These are phyloP conservation scores for Coffea humblotiana DNA, from an alignment of 305 asterid species.

Conservation along the genomic window DNA sequence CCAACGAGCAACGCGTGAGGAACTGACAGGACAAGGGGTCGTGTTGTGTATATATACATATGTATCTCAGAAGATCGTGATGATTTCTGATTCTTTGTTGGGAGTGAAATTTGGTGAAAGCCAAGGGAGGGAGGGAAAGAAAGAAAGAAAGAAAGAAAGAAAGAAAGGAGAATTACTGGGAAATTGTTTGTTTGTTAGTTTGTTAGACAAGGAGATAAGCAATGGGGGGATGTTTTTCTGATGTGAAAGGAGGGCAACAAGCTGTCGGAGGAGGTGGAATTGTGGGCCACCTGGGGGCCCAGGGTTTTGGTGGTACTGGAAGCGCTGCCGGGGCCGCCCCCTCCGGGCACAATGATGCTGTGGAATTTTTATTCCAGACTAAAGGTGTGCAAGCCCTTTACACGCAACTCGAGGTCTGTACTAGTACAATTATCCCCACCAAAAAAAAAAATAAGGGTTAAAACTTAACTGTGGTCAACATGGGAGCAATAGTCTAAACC, in stretches of 20 bases:
- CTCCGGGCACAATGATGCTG: slow-evolving; percentile 56
- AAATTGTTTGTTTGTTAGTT: no score
- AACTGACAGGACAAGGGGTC: no score
- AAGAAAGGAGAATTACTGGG: not conserved
- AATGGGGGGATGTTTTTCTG: slow-evolving; percentile 33
- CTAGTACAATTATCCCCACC: no score
- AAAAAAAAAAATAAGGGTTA: no score
- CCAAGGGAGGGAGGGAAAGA: not conserved
- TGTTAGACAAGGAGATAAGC: not conserved
- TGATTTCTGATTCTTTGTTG: no score
- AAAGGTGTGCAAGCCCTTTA: slow-evolving; percentile 54
- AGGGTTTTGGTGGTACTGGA: slow-evolving; percentile 7
- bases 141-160: no score
- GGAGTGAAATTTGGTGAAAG: no score
- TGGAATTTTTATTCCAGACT: slow-evolving; percentile 49
- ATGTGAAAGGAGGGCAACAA: slow-evolving; percentile 76
- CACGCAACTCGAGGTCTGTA: slow-evolving; percentile 55
- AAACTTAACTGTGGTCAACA: not conserved
- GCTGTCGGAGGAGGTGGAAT: slow-evolving; percentile 53
- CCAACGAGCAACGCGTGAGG: no score
- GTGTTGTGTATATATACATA: no score
- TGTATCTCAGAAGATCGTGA: no score
- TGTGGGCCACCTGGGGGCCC: slow-evolving; percentile 26
- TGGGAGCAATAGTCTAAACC: not conserved
- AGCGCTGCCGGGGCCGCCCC: slow-evolving; percentile 31